Evolutionary conservation across 1,139 yeast genomes (phyloP).

Genomic region (Yamadazyma triangularis): DNA sequence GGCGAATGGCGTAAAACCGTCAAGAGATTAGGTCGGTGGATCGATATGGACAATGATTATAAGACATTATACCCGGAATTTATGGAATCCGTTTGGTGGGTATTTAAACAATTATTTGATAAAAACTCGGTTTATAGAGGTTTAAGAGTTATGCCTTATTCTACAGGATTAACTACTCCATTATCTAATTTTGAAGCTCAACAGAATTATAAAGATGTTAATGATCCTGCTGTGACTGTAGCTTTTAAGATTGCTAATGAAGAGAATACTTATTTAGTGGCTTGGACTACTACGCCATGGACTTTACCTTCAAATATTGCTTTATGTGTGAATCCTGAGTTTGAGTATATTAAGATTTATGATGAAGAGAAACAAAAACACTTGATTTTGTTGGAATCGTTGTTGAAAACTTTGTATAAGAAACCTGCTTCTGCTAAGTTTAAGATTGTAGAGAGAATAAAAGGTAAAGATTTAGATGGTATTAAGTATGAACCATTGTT

Average conservation of each 20-base stretch:
- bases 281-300: slow-evolving; percentile 99
- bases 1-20: slow-evolving; percentile 91
- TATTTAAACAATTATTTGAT: slow-evolving; percentile 79
- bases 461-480: slow-evolving; percentile 79
- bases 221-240: slow-evolving; percentile 93
- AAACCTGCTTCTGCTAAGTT: slow-evolving; percentile 89
- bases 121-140: slow-evolving; percentile 92
- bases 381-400: slow-evolving; percentile 77
- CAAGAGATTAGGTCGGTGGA: slow-evolving; percentile 97
- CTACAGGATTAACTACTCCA: slow-evolving; percentile 96
- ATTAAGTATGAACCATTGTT: slow-evolving; percentile 77
- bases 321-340: slow-evolving; percentile 84
- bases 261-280: slow-evolving; percentile 78
- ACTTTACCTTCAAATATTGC: slow-evolving; percentile 94
- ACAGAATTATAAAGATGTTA: slow-evolving; percentile 94
- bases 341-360: slow-evolving; percentile 85
- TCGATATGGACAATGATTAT: slow-evolving; percentile 97
- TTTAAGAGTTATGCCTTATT: slow-evolving; percentile 96
- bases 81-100: slow-evolving; percentile 99
- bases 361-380: slow-evolving; percentile 82
- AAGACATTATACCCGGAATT: slow-evolving; percentile 92
- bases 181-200: slow-evolving; percentile 97
- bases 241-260: slow-evolving; percentile 82
- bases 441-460: slow-evolving; percentile 73
- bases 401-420: slow-evolving; percentile 81